Percentiles rank a stretch among this genome's conserved stretches.
These are phyloP conservation scores for Verbascum thapsus DNA, from an alignment of 257 asterid genomes.

Conservation along the genomic window DNA sequence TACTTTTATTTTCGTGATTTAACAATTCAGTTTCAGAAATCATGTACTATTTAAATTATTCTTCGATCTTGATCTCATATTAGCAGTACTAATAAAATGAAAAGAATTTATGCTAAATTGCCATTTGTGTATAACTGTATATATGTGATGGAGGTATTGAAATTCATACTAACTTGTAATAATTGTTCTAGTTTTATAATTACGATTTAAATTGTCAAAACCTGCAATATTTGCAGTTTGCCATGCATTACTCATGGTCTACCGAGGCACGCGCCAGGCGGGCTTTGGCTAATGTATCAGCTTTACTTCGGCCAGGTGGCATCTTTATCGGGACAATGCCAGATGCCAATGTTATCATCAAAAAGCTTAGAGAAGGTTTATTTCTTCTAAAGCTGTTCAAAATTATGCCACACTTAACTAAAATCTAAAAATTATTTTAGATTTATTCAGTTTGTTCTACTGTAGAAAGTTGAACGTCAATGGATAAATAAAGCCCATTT, in stretches of 20 bases:
- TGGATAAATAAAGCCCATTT: not conserved
- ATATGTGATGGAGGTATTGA: slow-evolving; percentile 12
- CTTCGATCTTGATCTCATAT: too few relatives aligned
- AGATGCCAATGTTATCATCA: slow-evolving; percentile 90
- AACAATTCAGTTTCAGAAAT: too few relatives aligned
- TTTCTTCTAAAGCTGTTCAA: slow-evolving; percentile 19
- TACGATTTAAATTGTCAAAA: slow-evolving; percentile 26
- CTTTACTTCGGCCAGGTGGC: slow-evolving; percentile 98
- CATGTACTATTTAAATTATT: too few relatives aligned
- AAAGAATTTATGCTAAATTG: not conserved
- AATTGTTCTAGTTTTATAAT: slow-evolving; percentile 1
- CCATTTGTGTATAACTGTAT: not conserved
- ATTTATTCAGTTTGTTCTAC: slow-evolving; percentile 9
- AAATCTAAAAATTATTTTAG: not conserved
- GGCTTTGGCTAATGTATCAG: slow-evolving; percentile 91
- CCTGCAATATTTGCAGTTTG: slow-evolving; percentile 70
- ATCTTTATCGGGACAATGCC: slow-evolving; percentile 98
- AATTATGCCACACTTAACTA: slow-evolving; percentile 11
- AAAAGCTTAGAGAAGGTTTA: slow-evolving; percentile 90
- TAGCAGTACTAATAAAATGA: slow-evolving; percentile 3
- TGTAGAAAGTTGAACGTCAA: not conserved
- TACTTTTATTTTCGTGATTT: not conserved
- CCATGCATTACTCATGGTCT: slow-evolving; percentile 99
- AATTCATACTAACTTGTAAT: slow-evolving; percentile 1
- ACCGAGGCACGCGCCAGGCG: slow-evolving; percentile 97